These are phyloP conservation scores for Lizonia empirigonia DNA, from an alignment of 2,329 filamentous ascomycete genomes.

Conservation along the genomic window DNA sequence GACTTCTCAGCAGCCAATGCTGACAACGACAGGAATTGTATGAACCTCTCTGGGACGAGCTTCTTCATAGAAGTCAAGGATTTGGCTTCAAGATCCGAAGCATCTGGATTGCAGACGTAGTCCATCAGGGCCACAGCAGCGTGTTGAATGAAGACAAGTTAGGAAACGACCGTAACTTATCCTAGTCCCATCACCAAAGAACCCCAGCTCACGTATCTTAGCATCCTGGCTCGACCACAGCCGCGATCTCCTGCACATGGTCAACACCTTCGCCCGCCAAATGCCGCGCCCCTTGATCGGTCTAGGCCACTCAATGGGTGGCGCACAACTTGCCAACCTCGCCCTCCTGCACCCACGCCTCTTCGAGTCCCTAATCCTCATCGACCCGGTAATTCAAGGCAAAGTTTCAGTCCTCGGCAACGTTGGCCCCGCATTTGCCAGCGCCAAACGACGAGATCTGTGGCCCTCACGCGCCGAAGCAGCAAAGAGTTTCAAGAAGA, in stretches of 20 bases:
- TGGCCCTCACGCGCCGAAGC: slow-evolving; percentile 81
- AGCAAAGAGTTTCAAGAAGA: slow-evolving; percentile 67
- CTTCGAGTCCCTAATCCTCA: slow-evolving; percentile 72
- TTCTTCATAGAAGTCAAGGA: slow-evolving; percentile 63
- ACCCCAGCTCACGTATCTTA: slow-evolving; percentile 40
- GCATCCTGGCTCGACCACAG: slow-evolving; percentile 86
- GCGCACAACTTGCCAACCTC: slow-evolving; percentile 72
- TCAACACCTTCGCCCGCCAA: slow-evolving; percentile 79
- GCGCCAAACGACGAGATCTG: slow-evolving; percentile 73
- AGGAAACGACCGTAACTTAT: slow-evolving; percentile 75
- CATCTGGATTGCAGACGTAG: slow-evolving; percentile 91
- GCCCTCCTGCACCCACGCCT: slow-evolving; percentile 81
- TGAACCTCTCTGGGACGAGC: slow-evolving; percentile 87
- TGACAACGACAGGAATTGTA: slow-evolving; percentile 73
- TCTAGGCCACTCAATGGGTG: slow-evolving; percentile 89
- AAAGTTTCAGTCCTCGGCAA: slow-evolving; percentile 52
- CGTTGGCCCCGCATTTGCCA: slow-evolving; percentile 61
- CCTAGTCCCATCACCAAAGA: not conserved
- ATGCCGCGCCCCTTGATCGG: slow-evolving; percentile 85
- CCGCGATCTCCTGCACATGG: slow-evolving; percentile 81
- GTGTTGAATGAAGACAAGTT: slow-evolving; percentile 75
- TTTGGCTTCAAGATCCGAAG: slow-evolving; percentile 72
- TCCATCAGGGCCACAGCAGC: slow-evolving; percentile 80
- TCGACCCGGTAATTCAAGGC: slow-evolving; percentile 80
- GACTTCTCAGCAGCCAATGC: too few relatives aligned